Evolutionary conservation across 352 stramenopile species (phyloP).

Genomic region (Pythium diclinum): DNA sequence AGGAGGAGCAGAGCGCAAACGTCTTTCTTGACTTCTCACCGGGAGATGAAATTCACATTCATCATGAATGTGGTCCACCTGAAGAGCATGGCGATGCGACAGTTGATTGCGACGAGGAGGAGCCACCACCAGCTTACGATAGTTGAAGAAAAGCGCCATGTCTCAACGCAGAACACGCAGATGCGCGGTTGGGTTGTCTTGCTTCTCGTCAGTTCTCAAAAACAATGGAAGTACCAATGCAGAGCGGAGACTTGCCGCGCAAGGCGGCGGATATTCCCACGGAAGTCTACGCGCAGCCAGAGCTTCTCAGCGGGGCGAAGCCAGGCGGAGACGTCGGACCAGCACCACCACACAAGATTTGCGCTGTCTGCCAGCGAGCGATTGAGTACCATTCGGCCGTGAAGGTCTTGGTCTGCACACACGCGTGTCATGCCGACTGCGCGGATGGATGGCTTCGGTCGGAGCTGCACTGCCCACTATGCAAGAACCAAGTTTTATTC

Average conservation of each 20-base stretch:
- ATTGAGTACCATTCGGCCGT: conserved; percentile 36
- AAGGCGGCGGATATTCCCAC: conserved; percentile 18
- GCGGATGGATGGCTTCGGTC: conserved; percentile 48
- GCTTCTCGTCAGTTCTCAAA: not conserved
- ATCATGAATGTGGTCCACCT: conserved; percentile 2
- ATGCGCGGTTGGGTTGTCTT: not conserved
- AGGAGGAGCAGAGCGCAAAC: not conserved
- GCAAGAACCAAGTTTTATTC: conserved; percentile 60
- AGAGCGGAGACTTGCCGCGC: conserved; percentile 5
- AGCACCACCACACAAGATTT: conserved; percentile 27
- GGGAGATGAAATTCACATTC: no score
- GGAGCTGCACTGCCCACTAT: conserved; percentile 51
- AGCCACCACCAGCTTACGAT: conserved; percentile 20
- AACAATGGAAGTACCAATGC: conserved; percentile 11
- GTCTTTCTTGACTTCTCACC: not conserved
- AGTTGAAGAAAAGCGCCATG: conserved; percentile 5
- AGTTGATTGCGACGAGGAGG: conserved; percentile 24
- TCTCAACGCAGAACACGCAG: conserved; percentile 1
- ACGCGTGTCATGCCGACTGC: conserved; percentile 64
- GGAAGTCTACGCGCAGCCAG: conserved; percentile 14
- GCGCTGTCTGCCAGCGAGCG: conserved; percentile 36
- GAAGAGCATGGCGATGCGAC: conserved; percentile 10
- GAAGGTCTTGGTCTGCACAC: conserved; percentile 55
- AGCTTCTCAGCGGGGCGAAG: not conserved
- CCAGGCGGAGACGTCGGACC: not conserved